Percentiles rank a stretch among this genome's conserved stretches.
Conservation (phyloP, 371 early-diverging fungal species). For the Saksenaea oblongispora region DNA sequence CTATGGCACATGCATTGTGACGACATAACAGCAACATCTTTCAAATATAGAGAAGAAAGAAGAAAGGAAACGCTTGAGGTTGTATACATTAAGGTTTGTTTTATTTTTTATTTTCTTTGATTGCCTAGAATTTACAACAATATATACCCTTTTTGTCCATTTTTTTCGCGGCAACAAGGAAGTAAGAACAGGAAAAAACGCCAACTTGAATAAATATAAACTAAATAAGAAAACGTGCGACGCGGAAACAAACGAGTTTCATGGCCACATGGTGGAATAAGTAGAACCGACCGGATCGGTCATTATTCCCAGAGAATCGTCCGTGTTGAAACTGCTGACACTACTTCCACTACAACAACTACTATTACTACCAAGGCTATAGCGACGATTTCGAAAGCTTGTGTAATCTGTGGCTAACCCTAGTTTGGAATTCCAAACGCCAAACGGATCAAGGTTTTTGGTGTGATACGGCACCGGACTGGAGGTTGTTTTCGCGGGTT, state of each 20-base stretch:
- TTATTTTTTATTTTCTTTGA: background rate
- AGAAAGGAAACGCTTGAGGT: background rate
- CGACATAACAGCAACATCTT: too few relatives aligned
- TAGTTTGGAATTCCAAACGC: constrained; percentile 11
- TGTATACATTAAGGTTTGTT: background rate
- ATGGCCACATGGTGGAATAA: background rate
- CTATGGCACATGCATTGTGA: too few relatives aligned
- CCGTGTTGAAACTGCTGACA: background rate
- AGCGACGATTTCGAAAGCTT: background rate
- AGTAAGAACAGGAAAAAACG: background rate
- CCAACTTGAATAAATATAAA: background rate
- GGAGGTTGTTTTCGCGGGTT: background rate
- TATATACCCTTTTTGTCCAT: background rate
- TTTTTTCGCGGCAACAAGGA: background rate
- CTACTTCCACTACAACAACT: background rate
- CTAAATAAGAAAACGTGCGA: background rate
- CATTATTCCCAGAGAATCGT: background rate
- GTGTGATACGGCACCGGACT: background rate
- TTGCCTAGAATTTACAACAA: background rate
- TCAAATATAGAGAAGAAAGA: background rate
- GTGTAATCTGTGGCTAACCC: constrained; percentile 1
- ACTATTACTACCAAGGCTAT: background rate
- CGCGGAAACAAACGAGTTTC: background rate
- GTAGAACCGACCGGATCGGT: background rate
- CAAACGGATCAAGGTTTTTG: constrained; percentile 2